phyloP scores from a whole-genome alignment of 192 early-diverging fungal species.

The Helicostylum pulchrum region DNA sequence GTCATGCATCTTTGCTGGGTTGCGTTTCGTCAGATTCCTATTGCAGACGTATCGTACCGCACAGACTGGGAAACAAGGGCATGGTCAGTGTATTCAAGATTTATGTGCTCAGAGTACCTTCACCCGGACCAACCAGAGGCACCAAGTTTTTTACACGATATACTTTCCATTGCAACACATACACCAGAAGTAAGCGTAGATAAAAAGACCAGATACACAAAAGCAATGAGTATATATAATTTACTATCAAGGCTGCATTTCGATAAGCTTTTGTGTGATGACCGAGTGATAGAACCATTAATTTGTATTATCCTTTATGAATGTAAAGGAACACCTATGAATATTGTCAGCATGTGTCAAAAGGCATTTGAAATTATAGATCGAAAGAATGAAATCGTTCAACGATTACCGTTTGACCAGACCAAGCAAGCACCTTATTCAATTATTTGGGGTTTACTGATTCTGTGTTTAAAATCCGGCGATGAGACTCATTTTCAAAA shows the following conservation, averaged over 20 bases:
- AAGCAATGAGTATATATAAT: constrained; percentile 17
- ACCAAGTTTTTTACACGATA: constrained; percentile 18
- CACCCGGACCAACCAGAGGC: constrained; percentile 10
- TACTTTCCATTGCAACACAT: constrained; percentile 13
- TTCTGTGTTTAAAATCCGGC: constrained; percentile 19
- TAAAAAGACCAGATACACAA: constrained; percentile 11
- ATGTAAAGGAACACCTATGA: constrained; percentile 3
- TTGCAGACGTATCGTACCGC: constrained; percentile 15
- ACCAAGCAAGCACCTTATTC: background rate
- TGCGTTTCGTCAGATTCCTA: constrained; percentile 15
- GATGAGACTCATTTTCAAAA: constrained; percentile 13
- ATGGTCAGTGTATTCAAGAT: constrained; percentile 16
- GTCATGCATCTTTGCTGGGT: constrained; percentile 23
- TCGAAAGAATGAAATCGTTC: constrained; percentile 8
- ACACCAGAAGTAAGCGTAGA: constrained; percentile 13
- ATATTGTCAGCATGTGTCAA: constrained; percentile 11
- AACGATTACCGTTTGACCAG: background rate
- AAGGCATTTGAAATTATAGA: constrained; percentile 13
- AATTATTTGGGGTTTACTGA: constrained; percentile 12
- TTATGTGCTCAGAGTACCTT: constrained; percentile 24
- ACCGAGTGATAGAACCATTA: constrained; percentile 20
- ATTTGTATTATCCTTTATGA: constrained; percentile 17
- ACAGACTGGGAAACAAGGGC: constrained; percentile 21
- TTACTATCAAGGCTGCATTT: constrained; percentile 2
- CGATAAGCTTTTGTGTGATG: constrained; percentile 17